phyloP scores from a whole-genome alignment of 2,329 filamentous ascomycete genomes.

The Aplosporella prunicola region DNA sequence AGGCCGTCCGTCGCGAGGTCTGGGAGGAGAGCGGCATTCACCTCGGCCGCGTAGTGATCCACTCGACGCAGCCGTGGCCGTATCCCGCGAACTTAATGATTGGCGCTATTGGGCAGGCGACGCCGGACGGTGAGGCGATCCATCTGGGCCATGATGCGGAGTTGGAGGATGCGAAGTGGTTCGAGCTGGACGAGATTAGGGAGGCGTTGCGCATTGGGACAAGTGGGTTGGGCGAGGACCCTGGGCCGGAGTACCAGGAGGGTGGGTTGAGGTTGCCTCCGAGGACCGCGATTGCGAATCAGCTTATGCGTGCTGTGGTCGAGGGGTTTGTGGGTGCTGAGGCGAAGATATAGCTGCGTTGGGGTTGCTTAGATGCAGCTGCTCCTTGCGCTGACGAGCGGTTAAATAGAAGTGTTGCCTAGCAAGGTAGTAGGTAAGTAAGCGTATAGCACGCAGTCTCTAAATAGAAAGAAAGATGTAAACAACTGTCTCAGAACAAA shows the following conservation, averaged over 20 bases:
- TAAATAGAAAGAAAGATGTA: background rate
- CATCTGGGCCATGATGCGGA: constrained; percentile 82
- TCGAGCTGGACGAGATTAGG: constrained; percentile 67
- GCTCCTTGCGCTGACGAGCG: background rate
- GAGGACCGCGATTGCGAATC: constrained; percentile 82
- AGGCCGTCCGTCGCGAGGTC: constrained; percentile 42
- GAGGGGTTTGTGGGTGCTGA: constrained; percentile 57
- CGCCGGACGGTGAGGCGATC: constrained; percentile 67
- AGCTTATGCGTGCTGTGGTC: constrained; percentile 70
- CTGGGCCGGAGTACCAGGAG: constrained; percentile 60
- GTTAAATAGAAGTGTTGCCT: background rate
- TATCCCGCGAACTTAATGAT: constrained; percentile 47
- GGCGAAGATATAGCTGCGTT: constrained; percentile 30
- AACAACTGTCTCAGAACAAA: background rate
- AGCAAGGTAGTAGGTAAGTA: background rate
- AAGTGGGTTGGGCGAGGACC: constrained; percentile 55
- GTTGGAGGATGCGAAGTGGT: constrained; percentile 84
- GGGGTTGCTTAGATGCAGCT: background rate
- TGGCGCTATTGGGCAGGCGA: constrained; percentile 72
- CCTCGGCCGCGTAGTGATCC: constrained; percentile 41
- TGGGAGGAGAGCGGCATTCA: constrained; percentile 42
- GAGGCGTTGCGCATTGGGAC: constrained; percentile 61
- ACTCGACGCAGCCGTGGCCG: constrained; percentile 45
- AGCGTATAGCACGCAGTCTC: background rate
- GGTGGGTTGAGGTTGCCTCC: constrained; percentile 74